Conservation (phyloP, 257 asterid genomes). For the Solanum ossicruentum region DNA sequence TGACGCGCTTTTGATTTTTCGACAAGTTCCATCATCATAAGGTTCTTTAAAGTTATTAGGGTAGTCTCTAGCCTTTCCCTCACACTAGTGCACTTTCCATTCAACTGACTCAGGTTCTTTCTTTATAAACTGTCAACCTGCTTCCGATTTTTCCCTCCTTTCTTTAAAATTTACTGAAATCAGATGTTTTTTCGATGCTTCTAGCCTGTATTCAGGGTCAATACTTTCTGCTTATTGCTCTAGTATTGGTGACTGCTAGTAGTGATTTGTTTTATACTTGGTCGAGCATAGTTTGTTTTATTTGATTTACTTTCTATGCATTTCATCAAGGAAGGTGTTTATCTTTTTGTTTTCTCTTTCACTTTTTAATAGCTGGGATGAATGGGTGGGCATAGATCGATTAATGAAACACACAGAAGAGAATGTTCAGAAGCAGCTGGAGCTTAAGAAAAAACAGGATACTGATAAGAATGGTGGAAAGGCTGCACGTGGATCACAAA, state of each 20-base stretch:
- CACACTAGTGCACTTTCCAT: neutral
- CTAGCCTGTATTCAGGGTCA: neutral
- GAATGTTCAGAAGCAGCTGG: conserved; percentile 39
- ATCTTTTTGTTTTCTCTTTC: neutral
- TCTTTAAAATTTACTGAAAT: neutral
- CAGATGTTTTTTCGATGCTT: neutral
- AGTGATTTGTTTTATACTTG: neutral
- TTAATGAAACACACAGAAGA: conserved; percentile 51
- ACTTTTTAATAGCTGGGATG: conserved; percentile 64
- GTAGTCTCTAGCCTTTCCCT: neutral
- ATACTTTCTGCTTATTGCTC: neutral
- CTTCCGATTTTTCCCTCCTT: neutral
- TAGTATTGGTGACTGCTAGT: neutral
- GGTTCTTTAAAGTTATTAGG: neutral
- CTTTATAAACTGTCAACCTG: neutral
- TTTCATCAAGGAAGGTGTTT: neutral
- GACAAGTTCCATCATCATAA: neutral
- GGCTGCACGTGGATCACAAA: conserved; percentile 26
- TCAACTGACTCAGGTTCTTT: neutral
- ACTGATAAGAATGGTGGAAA: conserved; percentile 25
- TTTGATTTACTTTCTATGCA: neutral
- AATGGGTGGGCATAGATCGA: conserved; percentile 48
- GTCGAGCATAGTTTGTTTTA: neutral
- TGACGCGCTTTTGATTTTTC: neutral
- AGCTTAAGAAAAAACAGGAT: conserved; percentile 25